Base-by-base conservation (phyloP, 2,329 filamentous ascomycete genomes). In the Leptographium wingfieldii region DNA sequence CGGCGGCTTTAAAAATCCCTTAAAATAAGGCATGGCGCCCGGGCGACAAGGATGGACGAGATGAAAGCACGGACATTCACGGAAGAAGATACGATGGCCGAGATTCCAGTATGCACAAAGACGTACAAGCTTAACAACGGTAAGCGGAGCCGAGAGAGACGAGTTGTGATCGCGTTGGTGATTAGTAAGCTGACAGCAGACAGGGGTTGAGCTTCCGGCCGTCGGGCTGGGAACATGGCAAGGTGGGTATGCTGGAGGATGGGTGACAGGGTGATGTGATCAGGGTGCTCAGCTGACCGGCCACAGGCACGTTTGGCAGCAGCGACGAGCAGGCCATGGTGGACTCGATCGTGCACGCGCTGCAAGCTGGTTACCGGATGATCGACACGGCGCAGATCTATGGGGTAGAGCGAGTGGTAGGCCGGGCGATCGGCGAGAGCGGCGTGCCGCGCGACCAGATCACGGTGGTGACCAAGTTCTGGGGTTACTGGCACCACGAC, bases 401-500 rank as follows among this genome's bases (percentile, higher is more conserved):
- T 22, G 22, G 22, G 22, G 22, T 22, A 7, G 31, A 31, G 7
- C 31, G 5, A 7, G 31, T 31, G 2, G 31, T 31, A 7, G 31
- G 31, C 7, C 31, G 31, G 31, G 31, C 31, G 31, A 31, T 31
- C 31, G 22, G 22, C 22, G 22, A 22, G 22, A 22, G 22, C 22
- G 22, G 22, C 22, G 22, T 22, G 22, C 22, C 22, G 22, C 31
- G 4, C 31, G 31, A 31, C 31, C 31, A 31, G 5, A 31, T 31
- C 7, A 31, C 31, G 7, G 31, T 31, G 22, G 22, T 22, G 22
- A 31, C 31, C 31, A 31, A 31, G 31, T 31, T 83, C 6, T 80
- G 76, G 62, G 83, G 83, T 65, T 82, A 83, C 65, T 83, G 83
- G 66, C 82, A 85, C 67, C 76, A 80, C 63, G 79, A 78, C 0